Evolutionary conservation across 176 grass and related monocot species (phyloP), one percentile per base, ranked within the genome.

Genomic region (Aechmea fasciata): DNA sequence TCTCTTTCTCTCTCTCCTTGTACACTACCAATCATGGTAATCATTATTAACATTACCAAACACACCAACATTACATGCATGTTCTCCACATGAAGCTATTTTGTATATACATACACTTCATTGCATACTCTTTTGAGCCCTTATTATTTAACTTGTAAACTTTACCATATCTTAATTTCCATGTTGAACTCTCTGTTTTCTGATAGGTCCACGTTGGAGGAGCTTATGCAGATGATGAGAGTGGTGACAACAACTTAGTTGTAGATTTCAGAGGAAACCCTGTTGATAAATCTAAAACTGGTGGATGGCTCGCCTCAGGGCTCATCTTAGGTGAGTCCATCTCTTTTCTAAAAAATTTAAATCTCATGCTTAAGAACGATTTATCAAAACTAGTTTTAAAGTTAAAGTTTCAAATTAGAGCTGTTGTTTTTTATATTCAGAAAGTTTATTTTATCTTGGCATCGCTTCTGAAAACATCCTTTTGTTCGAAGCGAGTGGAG

Each of bases 221-320:
- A 0, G 6, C 33, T 10, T 68, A 78, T 69, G 71, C 75, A 20
- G 84, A 79, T 48, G 63, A 72, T 52, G 64, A 57, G 17, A 63
- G 23, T 29, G 70, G 2, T 28, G 82, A 70, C 57, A 73, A 66
- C 2, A 33, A 48, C n/a, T 54, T 49, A 18, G 64, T 78, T 0
- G 75, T 96, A 20, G 92, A 96, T 71, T 96, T 82, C 73, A 84
- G 69, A 1, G 92, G 92, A 23, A 84, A 86, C 47, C 85, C 85
- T 23, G 83, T 63, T 49, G 88, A 96, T 77, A 91, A 88, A 66
- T 84, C 85, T 11, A 74, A 81, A 57, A 91, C 88, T 13, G 92
- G 92, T 18, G 85, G 92, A 19, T 96, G 92, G 92, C 75, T 96
- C 28, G 92, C 88, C 7, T 85, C 92, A 15, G 92, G 88, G 0